Evolutionary conservation across 2,329 filamentous ascomycete genomes (phyloP), one percentile per base, ranked within the genome.

Genomic region (Bipolaris gigantea): DNA sequence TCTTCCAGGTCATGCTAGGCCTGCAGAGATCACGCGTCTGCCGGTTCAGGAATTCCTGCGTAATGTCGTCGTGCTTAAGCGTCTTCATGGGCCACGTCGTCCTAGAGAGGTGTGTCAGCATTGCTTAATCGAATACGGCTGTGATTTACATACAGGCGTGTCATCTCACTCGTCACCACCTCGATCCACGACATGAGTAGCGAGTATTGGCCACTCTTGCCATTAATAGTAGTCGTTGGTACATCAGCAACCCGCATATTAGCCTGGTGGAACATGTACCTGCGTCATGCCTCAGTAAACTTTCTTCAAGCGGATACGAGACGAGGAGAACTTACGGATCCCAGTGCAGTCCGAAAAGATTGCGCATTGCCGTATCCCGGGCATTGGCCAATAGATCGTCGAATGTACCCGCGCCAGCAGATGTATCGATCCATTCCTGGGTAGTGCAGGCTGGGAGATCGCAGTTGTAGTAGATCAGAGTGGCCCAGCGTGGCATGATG

Each of bases 401-500:
- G 60, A 85, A 85, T 39, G 73, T 75, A 4, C 84, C 83, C n/a
- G 70, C 74, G 39, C 82, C 83, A 21, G 67, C 78, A 4, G 83
- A 83, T 1, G 83, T 86, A 49, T 81, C 76, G 45, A 83, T 83
- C 84, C 84, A 87, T 66, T 87, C 84, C 44, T 79, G 72, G 16
- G 80, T 66, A 0, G 83, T 86, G 66, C 84, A 87, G 19, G 71
- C 75, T 2, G 82, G 76, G 15, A 78, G 78, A 64, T 85, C 80
- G 68, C 84, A 86, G 73, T 87, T 85, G 76, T 84, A 87, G 74
- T 86, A 87, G 56, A 87, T 86, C 38, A 81, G 80, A 3, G 82
- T 83, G 1, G 84, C 81, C 80, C 80, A 87, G 41, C 84, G 81
- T 4, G 83, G 83, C 64, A 84, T 81, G 45, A 86, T 77, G 53